Conservation (phyloP, 2,329 filamentous ascomycete genomes). For the Aureobasidium sp. region DNA sequence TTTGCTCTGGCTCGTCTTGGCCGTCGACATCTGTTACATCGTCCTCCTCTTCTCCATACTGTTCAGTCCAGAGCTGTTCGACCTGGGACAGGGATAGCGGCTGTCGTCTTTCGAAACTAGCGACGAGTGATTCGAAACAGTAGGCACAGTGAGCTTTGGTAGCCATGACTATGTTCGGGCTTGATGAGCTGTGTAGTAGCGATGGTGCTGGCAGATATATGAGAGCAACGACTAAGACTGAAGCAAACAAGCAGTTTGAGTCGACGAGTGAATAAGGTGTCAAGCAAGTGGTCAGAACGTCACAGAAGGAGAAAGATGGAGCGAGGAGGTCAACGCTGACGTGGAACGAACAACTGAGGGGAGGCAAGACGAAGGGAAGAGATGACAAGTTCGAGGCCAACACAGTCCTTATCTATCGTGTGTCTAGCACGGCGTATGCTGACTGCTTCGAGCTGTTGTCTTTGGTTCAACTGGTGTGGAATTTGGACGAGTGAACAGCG, state of each 20-base stretch:
- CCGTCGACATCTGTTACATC: constrained; percentile 20
- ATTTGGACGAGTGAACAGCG: neutral
- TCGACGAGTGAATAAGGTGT: neutral
- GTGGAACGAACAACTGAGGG: neutral
- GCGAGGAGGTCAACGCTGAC: neutral
- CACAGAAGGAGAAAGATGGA: neutral
- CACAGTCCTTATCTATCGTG: neutral
- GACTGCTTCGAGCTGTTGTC: neutral
- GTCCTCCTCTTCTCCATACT: constrained; percentile 24
- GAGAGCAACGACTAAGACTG: neutral
- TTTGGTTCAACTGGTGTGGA: neutral
- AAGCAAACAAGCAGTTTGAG: neutral
- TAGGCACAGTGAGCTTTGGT: constrained; percentile 77
- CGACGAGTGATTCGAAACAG: constrained; percentile 81
- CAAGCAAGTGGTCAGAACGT: neutral
- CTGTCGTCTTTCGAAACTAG: constrained; percentile 62
- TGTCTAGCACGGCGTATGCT: neutral
- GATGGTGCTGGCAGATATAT: neutral
- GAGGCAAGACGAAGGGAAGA: neutral
- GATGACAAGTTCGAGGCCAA: neutral
- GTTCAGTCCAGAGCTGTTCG: constrained; percentile 56
- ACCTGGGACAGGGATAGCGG: constrained; percentile 60
- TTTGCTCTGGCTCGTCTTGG: constrained; percentile 9
- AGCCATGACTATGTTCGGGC: constrained; percentile 53
- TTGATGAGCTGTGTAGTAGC: neutral